phyloP scores from a whole-genome alignment of 1,284 basidiomycete genomes.

The Ganoderma lingzhi region DNA sequence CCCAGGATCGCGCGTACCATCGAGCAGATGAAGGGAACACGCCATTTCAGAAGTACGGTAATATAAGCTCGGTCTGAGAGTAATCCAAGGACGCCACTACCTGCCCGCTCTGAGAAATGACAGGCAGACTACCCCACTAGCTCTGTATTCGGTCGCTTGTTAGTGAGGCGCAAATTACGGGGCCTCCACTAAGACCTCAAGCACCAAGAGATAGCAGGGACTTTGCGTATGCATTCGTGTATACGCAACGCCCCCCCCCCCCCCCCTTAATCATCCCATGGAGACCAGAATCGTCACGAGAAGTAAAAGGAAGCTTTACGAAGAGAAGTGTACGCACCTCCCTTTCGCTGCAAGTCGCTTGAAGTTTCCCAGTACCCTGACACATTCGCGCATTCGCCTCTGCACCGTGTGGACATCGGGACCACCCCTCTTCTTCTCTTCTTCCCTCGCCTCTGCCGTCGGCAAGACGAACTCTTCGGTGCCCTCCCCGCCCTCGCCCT shows the following conservation, averaged over 20 bases:
- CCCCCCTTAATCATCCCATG: not conserved
- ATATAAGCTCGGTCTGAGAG: not conserved
- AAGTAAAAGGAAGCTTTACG: not conserved
- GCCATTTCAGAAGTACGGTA: not conserved
- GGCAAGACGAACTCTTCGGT: conserved; percentile 77
- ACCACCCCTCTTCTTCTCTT: conserved; percentile 77
- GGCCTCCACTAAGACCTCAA: not conserved
- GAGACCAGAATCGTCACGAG: not conserved
- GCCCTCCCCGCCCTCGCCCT: conserved; percentile 66
- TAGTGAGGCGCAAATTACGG: not conserved
- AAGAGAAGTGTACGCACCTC: conserved; percentile 58
- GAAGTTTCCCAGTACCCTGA: conserved; percentile 83
- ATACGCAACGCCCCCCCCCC: not conserved
- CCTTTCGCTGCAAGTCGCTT: conserved; percentile 72
- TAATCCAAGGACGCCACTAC: not conserved
- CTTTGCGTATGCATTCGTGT: not conserved
- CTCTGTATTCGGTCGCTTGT: not conserved
- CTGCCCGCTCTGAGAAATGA: not conserved
- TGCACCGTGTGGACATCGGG: conserved; percentile 88
- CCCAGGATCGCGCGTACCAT: not conserved
- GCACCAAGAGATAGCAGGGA: not conserved
- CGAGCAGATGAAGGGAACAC: not conserved
- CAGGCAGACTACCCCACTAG: not conserved
- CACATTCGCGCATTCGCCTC: conserved; percentile 88
- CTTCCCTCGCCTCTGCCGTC: conserved; percentile 83